Evolutionary conservation across 1,139 yeast genomes (phyloP).

Genomic region (Geotrichum bryndzae): DNA sequence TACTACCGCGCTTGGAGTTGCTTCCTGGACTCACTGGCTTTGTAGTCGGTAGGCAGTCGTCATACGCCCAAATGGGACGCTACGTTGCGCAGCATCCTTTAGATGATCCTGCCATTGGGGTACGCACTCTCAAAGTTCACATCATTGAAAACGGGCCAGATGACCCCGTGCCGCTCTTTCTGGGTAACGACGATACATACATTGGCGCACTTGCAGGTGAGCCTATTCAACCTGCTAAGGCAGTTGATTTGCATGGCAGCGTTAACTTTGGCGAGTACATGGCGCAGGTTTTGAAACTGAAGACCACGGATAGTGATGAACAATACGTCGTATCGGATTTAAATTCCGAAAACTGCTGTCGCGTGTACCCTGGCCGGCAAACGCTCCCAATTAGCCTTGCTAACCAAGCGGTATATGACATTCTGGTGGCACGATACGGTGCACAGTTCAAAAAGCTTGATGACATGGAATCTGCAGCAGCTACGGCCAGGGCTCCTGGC

Average conservation of each 20-base stretch:
- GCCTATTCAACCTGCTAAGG: neutral
- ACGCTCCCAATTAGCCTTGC: conserved; percentile 10
- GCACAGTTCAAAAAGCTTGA: neutral
- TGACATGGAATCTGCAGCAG: too few relatives aligned
- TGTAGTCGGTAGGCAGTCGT: conserved; percentile 2
- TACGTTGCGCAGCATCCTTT: conserved; percentile 7
- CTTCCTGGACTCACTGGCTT: conserved; percentile 10
- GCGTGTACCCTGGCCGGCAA: neutral
- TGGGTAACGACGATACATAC: conserved; percentile 6
- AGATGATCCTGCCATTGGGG: neutral
- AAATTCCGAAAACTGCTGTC: conserved; percentile 4
- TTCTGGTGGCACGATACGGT: neutral
- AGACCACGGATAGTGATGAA: neutral
- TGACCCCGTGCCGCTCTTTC: conserved; percentile 4
- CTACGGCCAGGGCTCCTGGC: neutral
- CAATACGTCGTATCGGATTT: neutral
- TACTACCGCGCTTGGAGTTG: conserved; percentile 3
- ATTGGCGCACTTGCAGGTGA: neutral
- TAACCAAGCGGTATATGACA: conserved; percentile 10
- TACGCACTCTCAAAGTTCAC: neutral
- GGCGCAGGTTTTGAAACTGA: neutral
- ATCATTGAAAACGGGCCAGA: conserved; percentile 9
- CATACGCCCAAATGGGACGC: neutral
- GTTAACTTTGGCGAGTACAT: conserved; percentile 3
- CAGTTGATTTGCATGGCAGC: conserved; percentile 6